Conservation (phyloP, 2,329 filamentous ascomycete genomes). For the Fusarium secorum region DNA sequence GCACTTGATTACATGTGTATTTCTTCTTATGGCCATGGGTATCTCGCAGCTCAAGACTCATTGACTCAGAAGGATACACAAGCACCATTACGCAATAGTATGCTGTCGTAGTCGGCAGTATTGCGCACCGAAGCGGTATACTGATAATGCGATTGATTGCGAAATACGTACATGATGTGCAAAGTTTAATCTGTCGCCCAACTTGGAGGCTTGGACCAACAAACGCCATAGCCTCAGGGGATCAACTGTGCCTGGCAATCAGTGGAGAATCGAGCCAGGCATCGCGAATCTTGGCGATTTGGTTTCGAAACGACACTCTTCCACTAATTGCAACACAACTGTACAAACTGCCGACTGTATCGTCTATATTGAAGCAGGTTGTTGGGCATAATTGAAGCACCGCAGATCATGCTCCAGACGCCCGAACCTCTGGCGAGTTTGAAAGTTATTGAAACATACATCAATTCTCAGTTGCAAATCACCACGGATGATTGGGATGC, state of each 20-base stretch:
- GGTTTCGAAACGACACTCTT: conserved; percentile 24
- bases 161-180: not conserved
- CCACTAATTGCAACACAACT: not conserved
- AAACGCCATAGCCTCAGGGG: not conserved
- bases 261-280: conserved; percentile 9
- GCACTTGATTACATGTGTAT: not conserved
- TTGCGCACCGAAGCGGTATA: not conserved
- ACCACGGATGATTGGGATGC: not conserved
- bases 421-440: not conserved
- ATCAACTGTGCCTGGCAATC: conserved; percentile 15
- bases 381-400: not conserved
- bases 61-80: conserved; percentile 1
- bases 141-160: not conserved
- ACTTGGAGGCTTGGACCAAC: not conserved
- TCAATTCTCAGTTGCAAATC: not conserved
- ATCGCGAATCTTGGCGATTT: conserved; percentile 20
- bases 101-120: conserved; percentile 7
- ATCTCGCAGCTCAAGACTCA: not conserved
- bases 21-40: not conserved
- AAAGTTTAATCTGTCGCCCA: not conserved
- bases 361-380: not conserved
- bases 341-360: not conserved
- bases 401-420: not conserved
- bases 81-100: conserved; percentile 11
- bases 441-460: not conserved